Conservation (phyloP, 805 yeast species). For the Candida verbasci region DNA sequence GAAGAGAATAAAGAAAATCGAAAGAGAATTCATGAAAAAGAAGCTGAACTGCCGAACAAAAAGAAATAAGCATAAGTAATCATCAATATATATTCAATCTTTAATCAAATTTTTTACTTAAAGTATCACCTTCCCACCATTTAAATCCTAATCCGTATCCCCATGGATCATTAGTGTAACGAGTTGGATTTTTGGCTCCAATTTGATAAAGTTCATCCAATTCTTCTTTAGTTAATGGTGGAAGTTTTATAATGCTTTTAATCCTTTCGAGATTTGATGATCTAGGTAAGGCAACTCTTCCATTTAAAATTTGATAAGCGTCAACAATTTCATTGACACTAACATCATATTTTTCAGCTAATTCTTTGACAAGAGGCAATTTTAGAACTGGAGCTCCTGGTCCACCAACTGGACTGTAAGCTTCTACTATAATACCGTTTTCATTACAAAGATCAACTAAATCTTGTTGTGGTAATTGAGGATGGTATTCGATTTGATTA, state of each 20-base stretch:
- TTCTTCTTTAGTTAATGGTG: slow-evolving; percentile 35
- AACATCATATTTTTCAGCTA: slow-evolving; percentile 55
- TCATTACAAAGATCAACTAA: slow-evolving; percentile 47
- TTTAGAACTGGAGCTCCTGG: slow-evolving; percentile 61
- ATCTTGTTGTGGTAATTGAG: slow-evolving; percentile 66
- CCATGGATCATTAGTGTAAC: slow-evolving; percentile 32
- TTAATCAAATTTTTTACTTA: slow-evolving; percentile 27
- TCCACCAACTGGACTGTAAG: slow-evolving; percentile 68
- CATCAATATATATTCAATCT: background rate
- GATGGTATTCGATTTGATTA: slow-evolving; percentile 69
- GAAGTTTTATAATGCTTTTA: slow-evolving; percentile 28
- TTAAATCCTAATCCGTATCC: slow-evolving; percentile 34
- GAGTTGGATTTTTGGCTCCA: slow-evolving; percentile 34
- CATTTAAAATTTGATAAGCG: slow-evolving; percentile 59
- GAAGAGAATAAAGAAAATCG: background rate
- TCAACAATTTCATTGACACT: slow-evolving; percentile 53
- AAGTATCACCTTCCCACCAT: slow-evolving; percentile 33
- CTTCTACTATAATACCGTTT: slow-evolving; percentile 53
- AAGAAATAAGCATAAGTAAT: background rate
- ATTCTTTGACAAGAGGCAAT: slow-evolving; percentile 42
- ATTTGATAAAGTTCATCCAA: slow-evolving; percentile 24
- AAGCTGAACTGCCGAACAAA: background rate
- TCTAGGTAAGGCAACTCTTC: slow-evolving; percentile 63
- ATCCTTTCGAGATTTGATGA: slow-evolving; percentile 67
- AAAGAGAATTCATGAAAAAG: background rate